These are phyloP conservation scores for Phtheirospermum japonicum DNA, from an alignment of 257 asterid species.

Conservation along the genomic window DNA sequence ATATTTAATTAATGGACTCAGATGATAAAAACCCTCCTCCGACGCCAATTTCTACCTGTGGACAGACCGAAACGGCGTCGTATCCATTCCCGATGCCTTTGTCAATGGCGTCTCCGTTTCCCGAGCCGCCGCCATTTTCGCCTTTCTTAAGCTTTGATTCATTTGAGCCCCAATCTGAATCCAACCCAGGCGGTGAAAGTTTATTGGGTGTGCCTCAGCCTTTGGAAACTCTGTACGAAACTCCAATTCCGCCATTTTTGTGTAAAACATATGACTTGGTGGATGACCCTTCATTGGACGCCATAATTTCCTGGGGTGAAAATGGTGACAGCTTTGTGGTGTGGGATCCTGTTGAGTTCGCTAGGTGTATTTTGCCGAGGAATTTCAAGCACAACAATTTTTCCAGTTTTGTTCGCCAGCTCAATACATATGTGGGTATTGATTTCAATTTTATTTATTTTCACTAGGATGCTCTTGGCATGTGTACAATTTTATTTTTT, in stretches of 20 bases:
- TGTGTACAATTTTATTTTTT: too few species aligned
- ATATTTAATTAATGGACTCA: slow-evolving; percentile 34
- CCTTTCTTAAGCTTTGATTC: slow-evolving; percentile 36
- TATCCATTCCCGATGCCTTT: slow-evolving; percentile 21
- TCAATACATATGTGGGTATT: slow-evolving; percentile 89
- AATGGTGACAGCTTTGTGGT: slow-evolving; percentile 74
- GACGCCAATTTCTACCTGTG: slow-evolving; percentile 6
- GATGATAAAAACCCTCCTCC: slow-evolving; percentile 29
- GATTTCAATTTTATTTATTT: slow-evolving; percentile 18
- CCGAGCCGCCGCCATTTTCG: slow-evolving; percentile 25
- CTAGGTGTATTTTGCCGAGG: slow-evolving; percentile 57
- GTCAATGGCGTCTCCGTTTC: slow-evolving; percentile 26
- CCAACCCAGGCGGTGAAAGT: too few species aligned
- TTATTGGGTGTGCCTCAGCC: slow-evolving; percentile 57
- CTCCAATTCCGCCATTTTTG: slow-evolving; percentile 69
- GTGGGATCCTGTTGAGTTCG: slow-evolving; percentile 70
- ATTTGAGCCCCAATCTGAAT: slow-evolving; percentile 25
- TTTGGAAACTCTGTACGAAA: slow-evolving; percentile 48
- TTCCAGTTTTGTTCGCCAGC: slow-evolving; percentile 96
- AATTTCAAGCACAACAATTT: slow-evolving; percentile 90
- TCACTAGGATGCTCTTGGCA: too few species aligned
- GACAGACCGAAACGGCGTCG: slow-evolving; percentile 12
- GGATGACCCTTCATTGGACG: slow-evolving; percentile 62
- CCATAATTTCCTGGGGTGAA: slow-evolving; percentile 63
- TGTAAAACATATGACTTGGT: slow-evolving; percentile 80